A percentile compares a stretch with the other conserved stretches of the same genome.
Conservation (phyloP, 2,329 filamentous ascomycete species). For the Pyrenochaeta sp. region DNA sequence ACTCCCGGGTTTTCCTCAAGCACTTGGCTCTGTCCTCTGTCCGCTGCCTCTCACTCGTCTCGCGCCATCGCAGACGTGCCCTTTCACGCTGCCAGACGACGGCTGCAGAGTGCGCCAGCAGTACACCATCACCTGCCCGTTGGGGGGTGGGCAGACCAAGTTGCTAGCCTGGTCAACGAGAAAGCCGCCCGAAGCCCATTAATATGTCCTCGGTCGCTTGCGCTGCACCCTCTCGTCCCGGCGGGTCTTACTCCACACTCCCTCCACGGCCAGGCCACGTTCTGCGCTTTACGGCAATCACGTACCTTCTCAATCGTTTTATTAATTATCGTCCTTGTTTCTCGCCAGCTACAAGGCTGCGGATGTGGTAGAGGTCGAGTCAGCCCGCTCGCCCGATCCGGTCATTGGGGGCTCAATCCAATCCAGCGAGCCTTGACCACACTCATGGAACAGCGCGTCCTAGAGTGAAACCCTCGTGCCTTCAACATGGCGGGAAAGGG, state of each 20-base stretch:
- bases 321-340: background rate
- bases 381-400: slow-evolving; percentile 14
- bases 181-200: slow-evolving; percentile 34
- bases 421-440: slow-evolving; percentile 10
- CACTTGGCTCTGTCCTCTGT: background rate
- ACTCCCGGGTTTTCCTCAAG: background rate
- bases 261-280: background rate
- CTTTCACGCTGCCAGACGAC: slow-evolving; percentile 1
- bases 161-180: slow-evolving; percentile 29
- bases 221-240: slow-evolving; percentile 9
- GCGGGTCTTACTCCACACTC: background rate
- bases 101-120: slow-evolving; percentile 10
- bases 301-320: background rate
- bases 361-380: slow-evolving; percentile 4
- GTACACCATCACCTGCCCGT: slow-evolving; percentile 25
- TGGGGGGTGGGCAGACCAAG: slow-evolving; percentile 20
- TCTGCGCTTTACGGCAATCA: background rate
- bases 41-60: too few species aligned
- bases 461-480: slow-evolving; percentile 16
- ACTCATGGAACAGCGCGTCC: slow-evolving; percentile 7
- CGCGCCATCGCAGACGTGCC: background rate
- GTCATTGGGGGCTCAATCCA: slow-evolving; percentile 3
- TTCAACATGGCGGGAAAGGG: background rate
- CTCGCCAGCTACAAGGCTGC: background rate
- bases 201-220: slow-evolving; percentile 30